A percentile compares a stretch with the other conserved stretches of the same genome.
phyloP scores from a whole-genome alignment of 495 filamentous ascomycete genomes.

The Penicillium malachiteum region DNA sequence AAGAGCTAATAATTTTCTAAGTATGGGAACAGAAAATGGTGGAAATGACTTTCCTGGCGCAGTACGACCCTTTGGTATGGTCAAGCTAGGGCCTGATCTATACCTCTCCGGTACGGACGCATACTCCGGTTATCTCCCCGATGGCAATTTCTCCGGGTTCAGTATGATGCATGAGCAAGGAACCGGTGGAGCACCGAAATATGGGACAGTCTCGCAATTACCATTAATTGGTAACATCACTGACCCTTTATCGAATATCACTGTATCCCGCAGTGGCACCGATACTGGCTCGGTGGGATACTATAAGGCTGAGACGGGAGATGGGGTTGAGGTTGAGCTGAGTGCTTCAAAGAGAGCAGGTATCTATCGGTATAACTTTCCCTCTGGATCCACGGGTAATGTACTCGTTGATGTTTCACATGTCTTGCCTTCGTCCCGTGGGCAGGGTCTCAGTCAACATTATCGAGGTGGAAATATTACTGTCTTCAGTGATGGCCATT shows the following conservation, averaged over 20 bases:
- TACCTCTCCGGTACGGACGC: constrained; percentile 51
- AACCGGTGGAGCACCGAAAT: constrained; percentile 74
- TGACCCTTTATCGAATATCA: constrained; percentile 59
- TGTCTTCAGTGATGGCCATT: constrained; percentile 51
- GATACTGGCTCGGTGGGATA: constrained; percentile 62
- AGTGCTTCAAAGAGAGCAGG: constrained; percentile 62
- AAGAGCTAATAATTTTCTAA: constrained; percentile 1
- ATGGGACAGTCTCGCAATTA: constrained; percentile 66
- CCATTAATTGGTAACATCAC: constrained; percentile 53
- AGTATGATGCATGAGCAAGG: constrained; percentile 74
- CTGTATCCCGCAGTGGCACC: constrained; percentile 44
- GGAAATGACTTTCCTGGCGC: constrained; percentile 73
- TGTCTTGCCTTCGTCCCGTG: constrained; percentile 61
- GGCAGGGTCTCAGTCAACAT: constrained; percentile 59
- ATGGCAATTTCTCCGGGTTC: constrained; percentile 65
- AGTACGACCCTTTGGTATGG: constrained; percentile 64
- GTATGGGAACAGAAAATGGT: constrained; percentile 42
- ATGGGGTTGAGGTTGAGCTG: constrained; percentile 59
- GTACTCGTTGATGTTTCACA: constrained; percentile 72
- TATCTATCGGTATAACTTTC: constrained; percentile 63
- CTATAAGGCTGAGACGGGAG: constrained; percentile 56
- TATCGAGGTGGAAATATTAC: constrained; percentile 65
- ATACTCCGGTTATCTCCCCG: constrained; percentile 63
- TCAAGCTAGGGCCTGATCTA: constrained; percentile 68
- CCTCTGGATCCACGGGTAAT: constrained; percentile 34